phyloP scores from a whole-genome alignment of 2,329 filamentous ascomycete species.

The Fusarium coicis region DNA sequence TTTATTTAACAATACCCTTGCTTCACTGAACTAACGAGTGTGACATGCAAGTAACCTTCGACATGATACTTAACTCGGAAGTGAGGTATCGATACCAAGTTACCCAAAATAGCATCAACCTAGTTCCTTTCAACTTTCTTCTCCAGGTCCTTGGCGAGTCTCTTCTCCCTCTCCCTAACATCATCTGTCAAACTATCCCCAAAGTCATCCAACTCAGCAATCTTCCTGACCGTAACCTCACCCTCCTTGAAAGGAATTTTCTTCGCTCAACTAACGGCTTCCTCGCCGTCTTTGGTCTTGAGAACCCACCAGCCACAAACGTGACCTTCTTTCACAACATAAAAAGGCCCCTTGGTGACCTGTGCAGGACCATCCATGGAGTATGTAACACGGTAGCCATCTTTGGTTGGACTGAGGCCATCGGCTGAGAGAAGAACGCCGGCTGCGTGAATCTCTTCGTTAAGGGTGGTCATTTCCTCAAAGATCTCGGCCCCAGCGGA shows the following conservation, averaged over 20 bases:
- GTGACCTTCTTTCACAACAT: conserved; percentile 39
- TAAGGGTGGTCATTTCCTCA: conserved; percentile 43
- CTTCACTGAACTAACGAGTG: neutral
- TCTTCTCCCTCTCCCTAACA: conserved; percentile 25
- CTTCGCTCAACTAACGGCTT: conserved; percentile 47
- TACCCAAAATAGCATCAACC: neutral
- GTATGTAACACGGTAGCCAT: conserved; percentile 45
- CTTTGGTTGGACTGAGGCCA: conserved; percentile 41
- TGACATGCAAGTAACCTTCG: rapidly evolving
- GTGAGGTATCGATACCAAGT: too few relatives aligned
- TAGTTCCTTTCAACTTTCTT: neutral
- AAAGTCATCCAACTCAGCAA: conserved; percentile 38
- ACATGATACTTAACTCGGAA: neutral
- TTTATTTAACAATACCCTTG: neutral
- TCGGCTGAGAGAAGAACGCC: conserved; percentile 45
- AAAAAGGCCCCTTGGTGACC: conserved; percentile 46
- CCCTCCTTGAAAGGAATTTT: conserved; percentile 42
- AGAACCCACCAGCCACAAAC: conserved; percentile 49
- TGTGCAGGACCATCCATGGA: conserved; percentile 26
- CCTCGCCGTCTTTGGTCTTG: conserved; percentile 42
- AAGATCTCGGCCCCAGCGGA: conserved; percentile 32
- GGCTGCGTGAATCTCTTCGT: conserved; percentile 42
- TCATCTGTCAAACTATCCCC: conserved; percentile 29
- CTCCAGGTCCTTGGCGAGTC: neutral
- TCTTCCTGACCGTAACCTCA: conserved; percentile 41